Base-by-base conservation (phyloP, 768 basidiomycete genomes). In the Sistotremastrum niveocremeum region DNA sequence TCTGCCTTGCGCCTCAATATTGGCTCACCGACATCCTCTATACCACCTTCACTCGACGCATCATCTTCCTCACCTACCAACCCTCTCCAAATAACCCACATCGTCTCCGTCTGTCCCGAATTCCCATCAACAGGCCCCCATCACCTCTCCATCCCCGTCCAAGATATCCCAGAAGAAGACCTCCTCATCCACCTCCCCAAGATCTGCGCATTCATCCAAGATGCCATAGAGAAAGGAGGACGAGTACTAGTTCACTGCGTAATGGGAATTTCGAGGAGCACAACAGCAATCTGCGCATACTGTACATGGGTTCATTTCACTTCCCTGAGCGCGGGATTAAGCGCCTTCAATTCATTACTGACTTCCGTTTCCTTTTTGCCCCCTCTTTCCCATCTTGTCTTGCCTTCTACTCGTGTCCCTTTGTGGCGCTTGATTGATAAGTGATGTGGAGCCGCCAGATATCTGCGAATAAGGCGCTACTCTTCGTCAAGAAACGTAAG, bases 21-120 rank as follows among this genome's bases (percentile, higher is more conserved):
- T 20, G 20, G 20, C 20, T 20, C 20, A 20, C 20, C 20, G 20
- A 20, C 20, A 2, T 20, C 20, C 20, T 20, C 20, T 20, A 2
- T 20, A 20, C 20, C 20, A 20, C 20, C 20, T 2, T 20, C 20
- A 2, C 20, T 20, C 20, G 20, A 1, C 2, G 20, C 20, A 1
- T 20, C 20, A 20, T 20, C 20, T 20, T 20, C 20, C 1, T 20
- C 20, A 1, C 2, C 20, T 2, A 20, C 20, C 1, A 20, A 20
- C 20, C 1, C 2, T 20, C 20, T 20, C 20, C 1, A 20, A 20
- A 81, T 88, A 50, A 84, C 82, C 4, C 85, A 88, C 62, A 77
- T 87, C 43, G 60, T 88, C 11, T 86, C 84, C 40, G 83, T 85
- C 45, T 86, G 85, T 56, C 60, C 65, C 34, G 85, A 88, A 46